Percentiles rank a stretch among this genome's conserved stretches.
Evolutionary conservation across 306 rosid species (phyloP).

Genomic region (Lathyrus aphaca): DNA sequence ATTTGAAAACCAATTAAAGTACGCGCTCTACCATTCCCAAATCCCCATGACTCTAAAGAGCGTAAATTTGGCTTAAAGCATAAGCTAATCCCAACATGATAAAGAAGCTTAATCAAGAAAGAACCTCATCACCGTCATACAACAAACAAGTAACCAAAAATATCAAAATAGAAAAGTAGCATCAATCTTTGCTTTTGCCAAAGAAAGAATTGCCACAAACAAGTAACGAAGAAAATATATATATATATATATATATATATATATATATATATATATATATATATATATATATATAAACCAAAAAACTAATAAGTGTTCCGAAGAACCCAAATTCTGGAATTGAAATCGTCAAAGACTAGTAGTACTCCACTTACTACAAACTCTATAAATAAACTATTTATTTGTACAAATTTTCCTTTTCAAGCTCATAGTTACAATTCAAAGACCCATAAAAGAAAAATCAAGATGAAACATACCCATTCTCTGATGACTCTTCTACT

Average conservation of each 20-base stretch:
- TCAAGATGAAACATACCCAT: constrained; percentile 32
- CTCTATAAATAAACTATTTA: constrained; percentile 47
- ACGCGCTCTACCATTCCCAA: background rate
- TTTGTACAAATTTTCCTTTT: constrained; percentile 54
- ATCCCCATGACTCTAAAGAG: background rate
- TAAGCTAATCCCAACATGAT: constrained; percentile 34
- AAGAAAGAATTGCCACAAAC: no score
- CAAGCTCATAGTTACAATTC: constrained; percentile 45
- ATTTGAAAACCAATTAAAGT: background rate
- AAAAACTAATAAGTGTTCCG: no score
- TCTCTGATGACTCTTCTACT: constrained; percentile 44
- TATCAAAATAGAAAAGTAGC: background rate
- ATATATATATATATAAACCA: no score
- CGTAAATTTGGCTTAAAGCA: constrained; percentile 15
- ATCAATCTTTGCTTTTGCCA: background rate
- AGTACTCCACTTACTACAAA: constrained; percentile 1
- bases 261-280: no score
- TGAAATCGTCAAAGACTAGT: no score
- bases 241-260: no score
- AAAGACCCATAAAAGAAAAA: constrained; percentile 39
- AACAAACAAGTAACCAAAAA: background rate
- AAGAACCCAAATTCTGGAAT: no score
- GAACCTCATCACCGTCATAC: background rate
- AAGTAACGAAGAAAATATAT: no score
- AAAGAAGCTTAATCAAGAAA: background rate